A percentile compares a stretch with the other conserved stretches of the same genome.
Evolutionary conservation across 306 rosid genomes (phyloP).

Genomic region (Cucumis cinereus): DNA sequence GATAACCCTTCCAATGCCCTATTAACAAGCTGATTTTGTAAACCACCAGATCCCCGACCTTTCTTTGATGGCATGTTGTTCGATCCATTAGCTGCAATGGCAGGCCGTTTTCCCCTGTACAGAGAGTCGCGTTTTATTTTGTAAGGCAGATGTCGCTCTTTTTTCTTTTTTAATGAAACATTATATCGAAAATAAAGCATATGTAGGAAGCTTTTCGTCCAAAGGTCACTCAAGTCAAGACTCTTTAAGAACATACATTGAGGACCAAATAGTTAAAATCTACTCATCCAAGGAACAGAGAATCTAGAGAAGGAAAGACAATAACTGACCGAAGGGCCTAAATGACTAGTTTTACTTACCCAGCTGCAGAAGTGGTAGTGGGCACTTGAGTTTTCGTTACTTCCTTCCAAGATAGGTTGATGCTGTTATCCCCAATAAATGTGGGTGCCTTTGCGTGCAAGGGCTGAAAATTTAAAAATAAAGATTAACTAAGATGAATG

Average conservation of each 20-base stretch:
- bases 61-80: slow-evolving; percentile 46
- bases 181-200: neutral
- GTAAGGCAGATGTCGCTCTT: neutral
- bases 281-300: neutral
- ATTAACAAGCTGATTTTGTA: slow-evolving; percentile 68
- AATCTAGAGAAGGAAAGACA: neutral
- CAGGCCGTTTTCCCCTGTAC: slow-evolving; percentile 73
- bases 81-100: slow-evolving; percentile 39
- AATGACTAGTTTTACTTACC: slow-evolving; percentile 32
- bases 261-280: neutral
- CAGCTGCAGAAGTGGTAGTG: slow-evolving; percentile 29
- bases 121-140: neutral
- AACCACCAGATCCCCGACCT: slow-evolving; percentile 65
- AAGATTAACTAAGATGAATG: neutral
- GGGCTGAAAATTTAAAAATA: slow-evolving; percentile 20
- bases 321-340: neutral
- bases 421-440: slow-evolving; percentile 77
- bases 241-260: neutral
- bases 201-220: neutral
- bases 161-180: neutral
- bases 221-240: neutral
- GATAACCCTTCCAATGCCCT: slow-evolving; percentile 84
- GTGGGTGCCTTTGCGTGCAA: slow-evolving; percentile 67
- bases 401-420: slow-evolving; percentile 95
- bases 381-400: slow-evolving; percentile 40